Conservation (phyloP, 2,329 filamentous ascomycete genomes). For the Parascedosporium putredinis region DNA sequence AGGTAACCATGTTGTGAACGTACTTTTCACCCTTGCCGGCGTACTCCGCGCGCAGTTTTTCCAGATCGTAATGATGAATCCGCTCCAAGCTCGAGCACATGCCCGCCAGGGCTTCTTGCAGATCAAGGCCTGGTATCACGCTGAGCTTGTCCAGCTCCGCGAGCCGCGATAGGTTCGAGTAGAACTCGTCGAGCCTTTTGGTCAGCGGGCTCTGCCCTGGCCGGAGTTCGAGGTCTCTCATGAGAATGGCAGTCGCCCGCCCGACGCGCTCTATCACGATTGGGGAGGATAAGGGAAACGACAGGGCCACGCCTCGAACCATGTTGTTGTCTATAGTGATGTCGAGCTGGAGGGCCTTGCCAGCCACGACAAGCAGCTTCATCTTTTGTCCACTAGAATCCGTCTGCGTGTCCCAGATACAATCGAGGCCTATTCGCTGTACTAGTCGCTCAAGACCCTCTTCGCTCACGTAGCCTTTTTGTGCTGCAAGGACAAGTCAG, state of each 20-base stretch:
- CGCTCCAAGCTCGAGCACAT: constrained; percentile 60
- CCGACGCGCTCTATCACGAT: constrained; percentile 50
- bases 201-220: constrained; percentile 55
- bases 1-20: constrained; percentile 50
- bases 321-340: constrained; percentile 52
- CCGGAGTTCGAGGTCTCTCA: constrained; percentile 50
- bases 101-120: constrained; percentile 66
- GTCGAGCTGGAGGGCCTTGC: constrained; percentile 49
- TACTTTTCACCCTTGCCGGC: constrained; percentile 35
- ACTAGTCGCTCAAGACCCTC: constrained; percentile 64
- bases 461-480: constrained; percentile 57
- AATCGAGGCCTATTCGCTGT: constrained; percentile 55
- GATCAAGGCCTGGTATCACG: constrained; percentile 56
- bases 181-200: constrained; percentile 60
- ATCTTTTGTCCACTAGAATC: constrained; percentile 36
- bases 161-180: constrained; percentile 59
- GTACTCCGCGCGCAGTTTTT: constrained; percentile 41
- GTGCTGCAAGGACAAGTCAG: constrained; percentile 18
- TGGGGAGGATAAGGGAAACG: constrained; percentile 49
- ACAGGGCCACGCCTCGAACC: constrained; percentile 51
- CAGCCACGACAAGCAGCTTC: constrained; percentile 50
- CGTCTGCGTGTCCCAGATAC: constrained; percentile 45
- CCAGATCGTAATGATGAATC: constrained; percentile 62
- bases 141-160: constrained; percentile 63
- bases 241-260: constrained; percentile 54